Percentiles rank a stretch among this genome's conserved stretches.
Evolutionary conservation across 345 rosid species (phyloP).

Genomic region (Dipteronia sinensis): DNA sequence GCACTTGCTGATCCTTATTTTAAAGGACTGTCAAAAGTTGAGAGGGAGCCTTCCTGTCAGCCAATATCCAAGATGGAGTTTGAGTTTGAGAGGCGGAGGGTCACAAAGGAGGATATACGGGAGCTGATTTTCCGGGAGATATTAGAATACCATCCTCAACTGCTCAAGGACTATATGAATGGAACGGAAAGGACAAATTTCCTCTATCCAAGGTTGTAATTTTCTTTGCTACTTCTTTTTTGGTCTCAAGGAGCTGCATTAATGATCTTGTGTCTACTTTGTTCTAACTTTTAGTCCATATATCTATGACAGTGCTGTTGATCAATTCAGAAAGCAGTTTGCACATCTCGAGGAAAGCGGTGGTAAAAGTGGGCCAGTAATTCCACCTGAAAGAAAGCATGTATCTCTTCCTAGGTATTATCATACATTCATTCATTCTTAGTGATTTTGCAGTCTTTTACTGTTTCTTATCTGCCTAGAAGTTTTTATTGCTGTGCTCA

Average conservation of each 20-base stretch:
- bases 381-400: constrained; percentile 85
- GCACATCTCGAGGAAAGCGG: constrained; percentile 85
- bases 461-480: background rate
- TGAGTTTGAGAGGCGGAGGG: constrained; percentile 93
- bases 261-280: constrained; percentile 11
- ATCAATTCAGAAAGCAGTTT: constrained; percentile 92
- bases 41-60: constrained; percentile 94
- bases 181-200: constrained; percentile 90
- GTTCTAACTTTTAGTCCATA: constrained; percentile 12
- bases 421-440: background rate
- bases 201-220: constrained; percentile 83
- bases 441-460: background rate
- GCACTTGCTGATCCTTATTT: constrained; percentile 92
- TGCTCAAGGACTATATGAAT: constrained; percentile 76
- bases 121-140: constrained; percentile 86
- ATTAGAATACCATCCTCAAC: constrained; percentile 93
- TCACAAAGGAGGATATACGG: constrained; percentile 85
- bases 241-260: background rate
- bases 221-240: constrained; percentile 14
- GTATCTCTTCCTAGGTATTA: constrained; percentile 84
- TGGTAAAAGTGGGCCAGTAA: constrained; percentile 66
- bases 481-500: background rate
- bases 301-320: constrained; percentile 68
- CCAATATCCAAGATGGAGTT: constrained; percentile 96
- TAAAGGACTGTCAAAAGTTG: constrained; percentile 82